These are phyloP conservation scores for Pleodorina starrii DNA, from an alignment of 139 green algal species.

Conservation along the genomic window DNA sequence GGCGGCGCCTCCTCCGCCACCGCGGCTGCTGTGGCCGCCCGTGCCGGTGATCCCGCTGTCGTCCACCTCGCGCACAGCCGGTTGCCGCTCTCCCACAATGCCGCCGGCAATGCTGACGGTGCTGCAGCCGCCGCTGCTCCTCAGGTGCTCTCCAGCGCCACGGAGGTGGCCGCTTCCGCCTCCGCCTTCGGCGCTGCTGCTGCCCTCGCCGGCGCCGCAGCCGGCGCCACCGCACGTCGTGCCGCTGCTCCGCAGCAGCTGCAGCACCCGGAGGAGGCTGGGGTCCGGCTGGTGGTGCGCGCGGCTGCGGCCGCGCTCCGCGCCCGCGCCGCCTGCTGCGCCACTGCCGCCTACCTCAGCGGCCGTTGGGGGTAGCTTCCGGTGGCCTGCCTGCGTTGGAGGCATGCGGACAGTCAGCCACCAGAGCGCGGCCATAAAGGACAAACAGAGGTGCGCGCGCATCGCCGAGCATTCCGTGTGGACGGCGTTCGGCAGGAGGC, in stretches of 20 bases:
- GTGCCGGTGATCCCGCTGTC: not conserved
- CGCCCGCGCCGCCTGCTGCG: too few relatives aligned
- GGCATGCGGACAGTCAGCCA: not conserved
- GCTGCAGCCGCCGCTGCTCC: not conserved
- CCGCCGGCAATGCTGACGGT: not conserved
- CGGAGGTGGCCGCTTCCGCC: too few relatives aligned
- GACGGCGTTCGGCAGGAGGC: too few relatives aligned
- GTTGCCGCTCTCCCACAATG: not conserved
- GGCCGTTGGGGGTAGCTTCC: not conserved
- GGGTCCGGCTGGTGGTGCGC: not conserved
- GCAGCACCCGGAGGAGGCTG: not conserved
- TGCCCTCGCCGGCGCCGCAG: not conserved
- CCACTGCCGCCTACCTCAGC: not conserved
- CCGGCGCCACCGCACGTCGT: not conserved
- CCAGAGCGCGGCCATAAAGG: too few relatives aligned
- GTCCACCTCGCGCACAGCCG: too few relatives aligned
- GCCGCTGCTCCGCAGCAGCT: slow-evolving; percentile 7
- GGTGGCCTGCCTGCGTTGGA: slow-evolving; percentile 19
- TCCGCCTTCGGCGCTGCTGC: not conserved
- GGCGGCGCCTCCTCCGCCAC: not conserved
- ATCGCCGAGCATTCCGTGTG: too few relatives aligned
- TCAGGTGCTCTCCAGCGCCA: too few relatives aligned
- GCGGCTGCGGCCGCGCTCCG: not conserved
- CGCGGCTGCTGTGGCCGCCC: not conserved
- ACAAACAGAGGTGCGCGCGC: too few relatives aligned